Evolutionary conservation across 352 stramenopile genomes (phyloP), one percentile per base, ranked within the genome.

Genomic region (Globisporangium recalcitrans): DNA sequence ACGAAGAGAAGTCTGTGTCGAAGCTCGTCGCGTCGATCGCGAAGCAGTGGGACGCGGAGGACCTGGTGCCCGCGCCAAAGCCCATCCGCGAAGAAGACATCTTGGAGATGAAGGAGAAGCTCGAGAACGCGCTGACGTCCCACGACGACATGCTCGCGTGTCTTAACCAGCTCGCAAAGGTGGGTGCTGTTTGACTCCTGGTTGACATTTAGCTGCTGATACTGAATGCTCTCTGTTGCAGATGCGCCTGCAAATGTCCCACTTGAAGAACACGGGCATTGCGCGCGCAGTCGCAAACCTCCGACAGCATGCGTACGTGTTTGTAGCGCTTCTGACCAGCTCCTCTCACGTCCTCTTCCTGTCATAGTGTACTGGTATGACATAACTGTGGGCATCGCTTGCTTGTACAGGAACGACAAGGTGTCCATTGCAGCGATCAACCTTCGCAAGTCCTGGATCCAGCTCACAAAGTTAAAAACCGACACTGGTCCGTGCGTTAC

Each of bases 221-320:
- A 40, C 34, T 40, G 19, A 40, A 6, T 40, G 2, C 34, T 40
- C 34, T 19, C 27, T 40, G 11, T 40, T 48, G n/a, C 56, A 89
- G 80, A 86, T 87, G 76, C 68, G 69, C 0, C 46, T 92, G 58
- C 72, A 79, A 44, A 81, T 90, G 26, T 71, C 76, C 11, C 70
- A 89, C 53, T 49, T 94, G 40, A 87, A 82, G 71, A 79, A 80
- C 54, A 92, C 80, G 16, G 74, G 74, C 55, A 92, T 94, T 46
- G 62, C 79, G 16, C 77, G 75, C 10, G 64, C 67, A 5, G 85
- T 94, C 16, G 81, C 82, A 16, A 77, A 79, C 8, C 70, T 94
- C 47, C 81, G 85, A 10, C 77, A 91, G 56, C 80, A 94, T 52
- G 77, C 72, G 85, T 91, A 88, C 62, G 78, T 60, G 2, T 27